phyloP scores from a whole-genome alignment of 108 stramenopile species.

The Cyclostephanos tholiformis region DNA sequence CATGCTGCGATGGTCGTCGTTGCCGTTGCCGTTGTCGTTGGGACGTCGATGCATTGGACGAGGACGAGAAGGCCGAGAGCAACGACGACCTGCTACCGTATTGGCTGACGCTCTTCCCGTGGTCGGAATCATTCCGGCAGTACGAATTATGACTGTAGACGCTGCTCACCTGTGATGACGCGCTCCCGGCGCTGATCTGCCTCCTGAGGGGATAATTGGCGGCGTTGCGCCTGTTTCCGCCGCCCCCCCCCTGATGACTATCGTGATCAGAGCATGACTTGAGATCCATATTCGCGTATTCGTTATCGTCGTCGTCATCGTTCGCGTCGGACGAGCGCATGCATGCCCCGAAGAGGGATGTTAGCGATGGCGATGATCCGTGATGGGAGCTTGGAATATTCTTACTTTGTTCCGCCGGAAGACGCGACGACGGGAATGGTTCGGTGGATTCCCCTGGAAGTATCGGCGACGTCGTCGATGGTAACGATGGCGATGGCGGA shows the following conservation, averaged over 20 bases:
- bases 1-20: background rate
- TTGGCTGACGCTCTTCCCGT: background rate
- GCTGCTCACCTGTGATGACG: background rate
- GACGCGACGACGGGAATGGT: no score
- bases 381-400: background rate
- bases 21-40: background rate
- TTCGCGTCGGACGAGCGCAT: slow-evolving; percentile 13
- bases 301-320: slow-evolving; percentile 10
- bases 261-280: slow-evolving; percentile 4
- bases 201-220: background rate
- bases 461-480: background rate
- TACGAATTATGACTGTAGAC: slow-evolving; percentile 9
- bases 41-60: background rate
- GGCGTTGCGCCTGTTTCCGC: slow-evolving; percentile 10
- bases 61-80: slow-evolving; percentile 10
- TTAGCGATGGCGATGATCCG: slow-evolving; percentile 5
- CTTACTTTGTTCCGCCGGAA: no score
- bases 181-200: background rate
- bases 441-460: background rate
- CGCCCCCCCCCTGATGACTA: slow-evolving; percentile 12
- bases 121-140: background rate
- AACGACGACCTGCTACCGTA: slow-evolving; percentile 1
- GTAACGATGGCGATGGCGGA: background rate
- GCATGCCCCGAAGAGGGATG: slow-evolving; percentile 30
- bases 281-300: slow-evolving; percentile 10